phyloP scores from a whole-genome alignment of 2,329 filamentous ascomycete species.

The Phyllosticta citriasiana region DNA sequence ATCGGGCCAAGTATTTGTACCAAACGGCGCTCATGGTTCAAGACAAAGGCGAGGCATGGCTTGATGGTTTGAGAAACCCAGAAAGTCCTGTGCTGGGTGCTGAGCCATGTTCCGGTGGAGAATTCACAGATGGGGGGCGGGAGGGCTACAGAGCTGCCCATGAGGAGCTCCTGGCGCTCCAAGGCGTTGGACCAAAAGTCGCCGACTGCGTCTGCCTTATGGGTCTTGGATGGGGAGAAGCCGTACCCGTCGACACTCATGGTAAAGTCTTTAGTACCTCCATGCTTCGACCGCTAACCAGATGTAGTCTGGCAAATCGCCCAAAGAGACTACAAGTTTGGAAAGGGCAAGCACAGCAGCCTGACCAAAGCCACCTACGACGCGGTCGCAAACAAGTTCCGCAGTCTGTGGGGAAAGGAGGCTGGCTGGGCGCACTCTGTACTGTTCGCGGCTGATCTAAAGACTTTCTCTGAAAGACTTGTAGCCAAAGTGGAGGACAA shows the following conservation, averaged over 20 bases:
- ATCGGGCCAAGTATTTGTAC: conserved; percentile 85
- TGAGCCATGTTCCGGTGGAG: conserved; percentile 33
- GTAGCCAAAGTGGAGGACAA: conserved; percentile 40
- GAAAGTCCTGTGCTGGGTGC: conserved; percentile 53
- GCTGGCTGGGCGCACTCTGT: conserved; percentile 98
- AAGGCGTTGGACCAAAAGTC: conserved; percentile 92
- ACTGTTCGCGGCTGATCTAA: conserved; percentile 86
- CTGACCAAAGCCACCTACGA: conserved; percentile 84
- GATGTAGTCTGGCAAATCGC: conserved; percentile 85
- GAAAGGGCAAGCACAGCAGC: conserved; percentile 70
- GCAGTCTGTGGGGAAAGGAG: conserved; percentile 80
- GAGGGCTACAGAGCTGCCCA: conserved; percentile 72
- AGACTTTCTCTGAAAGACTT: conserved; percentile 66
- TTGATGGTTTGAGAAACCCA: conserved; percentile 68
- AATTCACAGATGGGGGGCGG: conserved; percentile 41
- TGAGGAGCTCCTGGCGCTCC: conserved; percentile 63
- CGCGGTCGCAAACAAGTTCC: conserved; percentile 81
- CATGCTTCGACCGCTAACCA: no score
- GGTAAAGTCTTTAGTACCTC: conserved; percentile 27
- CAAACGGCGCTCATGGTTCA: conserved; percentile 69
- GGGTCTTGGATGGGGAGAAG: conserved; percentile 91
- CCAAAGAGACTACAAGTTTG: conserved; percentile 88
- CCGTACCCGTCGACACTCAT: conserved; percentile 93
- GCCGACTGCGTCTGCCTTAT: conserved; percentile 95
- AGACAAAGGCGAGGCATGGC: conserved; percentile 58